Evolutionary conservation across 148 eudicot genomes (phyloP).

Genomic region (Rhododendron williamsianum): DNA sequence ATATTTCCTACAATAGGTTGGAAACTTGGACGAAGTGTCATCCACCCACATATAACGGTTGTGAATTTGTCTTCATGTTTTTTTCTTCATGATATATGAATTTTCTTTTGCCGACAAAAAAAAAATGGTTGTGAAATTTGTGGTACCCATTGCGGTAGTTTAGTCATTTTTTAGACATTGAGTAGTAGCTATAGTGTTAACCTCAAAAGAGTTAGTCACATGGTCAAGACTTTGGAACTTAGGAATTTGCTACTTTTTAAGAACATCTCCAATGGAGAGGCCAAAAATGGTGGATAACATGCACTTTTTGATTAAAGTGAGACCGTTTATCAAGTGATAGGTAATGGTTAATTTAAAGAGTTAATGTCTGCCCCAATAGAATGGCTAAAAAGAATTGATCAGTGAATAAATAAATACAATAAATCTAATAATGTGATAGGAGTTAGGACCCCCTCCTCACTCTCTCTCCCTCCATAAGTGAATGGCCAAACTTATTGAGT

Average conservation of each 20-base stretch:
- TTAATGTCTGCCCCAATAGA: no score
- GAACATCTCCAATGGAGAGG: neutral
- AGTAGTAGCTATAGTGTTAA: neutral
- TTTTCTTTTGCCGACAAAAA: neutral
- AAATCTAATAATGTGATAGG: no score
- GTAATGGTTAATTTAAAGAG: no score
- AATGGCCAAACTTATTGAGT: neutral
- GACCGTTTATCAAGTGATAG: no score
- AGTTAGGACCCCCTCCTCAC: no score
- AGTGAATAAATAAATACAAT: no score
- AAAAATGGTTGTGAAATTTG: neutral
- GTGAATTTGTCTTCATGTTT: neutral
- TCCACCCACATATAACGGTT: neutral
- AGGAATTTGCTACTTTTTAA: no score
- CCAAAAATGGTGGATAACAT: neutral
- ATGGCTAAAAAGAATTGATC: no score
- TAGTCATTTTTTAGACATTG: neutral
- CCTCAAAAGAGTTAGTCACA: no score
- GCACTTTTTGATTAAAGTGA: no score
- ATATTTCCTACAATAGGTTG: neutral
- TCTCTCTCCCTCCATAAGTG: no score
- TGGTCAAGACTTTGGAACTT: neutral
- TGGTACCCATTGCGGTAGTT: neutral
- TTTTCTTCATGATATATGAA: neutral
- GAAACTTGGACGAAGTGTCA: neutral